Evolutionary conservation across 352 stramenopile species (phyloP).

Genomic region (Phytophthora agathidicida): DNA sequence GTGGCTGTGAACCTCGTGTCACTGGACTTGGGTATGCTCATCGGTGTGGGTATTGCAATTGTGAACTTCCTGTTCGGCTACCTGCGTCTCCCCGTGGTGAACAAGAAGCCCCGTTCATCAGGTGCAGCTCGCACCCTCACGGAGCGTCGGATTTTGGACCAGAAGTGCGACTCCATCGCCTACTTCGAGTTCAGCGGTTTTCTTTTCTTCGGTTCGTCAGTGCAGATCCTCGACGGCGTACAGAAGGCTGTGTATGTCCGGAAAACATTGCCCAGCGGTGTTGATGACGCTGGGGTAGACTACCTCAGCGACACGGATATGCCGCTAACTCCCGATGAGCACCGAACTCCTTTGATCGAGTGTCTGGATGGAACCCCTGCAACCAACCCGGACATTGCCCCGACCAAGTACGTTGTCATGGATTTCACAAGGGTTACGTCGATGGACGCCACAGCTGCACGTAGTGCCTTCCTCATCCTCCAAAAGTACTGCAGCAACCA

Average conservation of each 20-base stretch:
- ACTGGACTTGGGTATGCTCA: slow-evolving; percentile 94
- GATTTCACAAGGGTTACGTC: slow-evolving; percentile 84
- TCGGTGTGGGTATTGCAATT: slow-evolving; percentile 89
- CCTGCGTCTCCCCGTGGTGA: slow-evolving; percentile 64
- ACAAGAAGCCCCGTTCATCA: slow-evolving; percentile 49
- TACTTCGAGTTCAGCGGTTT: slow-evolving; percentile 83
- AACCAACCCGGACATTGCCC: slow-evolving; percentile 32
- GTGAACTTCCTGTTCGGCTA: slow-evolving; percentile 84
- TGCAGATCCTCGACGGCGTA: slow-evolving; percentile 77
- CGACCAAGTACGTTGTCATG: slow-evolving; percentile 83
- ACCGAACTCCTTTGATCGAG: slow-evolving; percentile 52
- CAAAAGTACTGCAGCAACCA: slow-evolving; percentile 76
- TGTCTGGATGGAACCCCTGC: slow-evolving; percentile 67
- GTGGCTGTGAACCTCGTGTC: slow-evolving; percentile 90
- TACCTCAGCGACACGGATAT: slow-evolving; percentile 23
- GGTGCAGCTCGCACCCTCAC: slow-evolving; percentile 55
- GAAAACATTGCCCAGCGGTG: slow-evolving; percentile 30
- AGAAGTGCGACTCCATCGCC: slow-evolving; percentile 70
- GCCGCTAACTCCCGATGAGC: slow-evolving; percentile 46
- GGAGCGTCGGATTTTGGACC: slow-evolving; percentile 48
- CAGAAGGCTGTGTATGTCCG: slow-evolving; percentile 69
- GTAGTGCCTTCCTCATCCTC: slow-evolving; percentile 80
- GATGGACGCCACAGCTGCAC: slow-evolving; percentile 83
- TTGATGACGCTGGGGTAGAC: slow-evolving; percentile 6
- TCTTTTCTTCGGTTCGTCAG: slow-evolving; percentile 83